phyloP scores from a whole-genome alignment of 1,284 basidiomycete species.

The Malassezia brasiliensis region DNA sequence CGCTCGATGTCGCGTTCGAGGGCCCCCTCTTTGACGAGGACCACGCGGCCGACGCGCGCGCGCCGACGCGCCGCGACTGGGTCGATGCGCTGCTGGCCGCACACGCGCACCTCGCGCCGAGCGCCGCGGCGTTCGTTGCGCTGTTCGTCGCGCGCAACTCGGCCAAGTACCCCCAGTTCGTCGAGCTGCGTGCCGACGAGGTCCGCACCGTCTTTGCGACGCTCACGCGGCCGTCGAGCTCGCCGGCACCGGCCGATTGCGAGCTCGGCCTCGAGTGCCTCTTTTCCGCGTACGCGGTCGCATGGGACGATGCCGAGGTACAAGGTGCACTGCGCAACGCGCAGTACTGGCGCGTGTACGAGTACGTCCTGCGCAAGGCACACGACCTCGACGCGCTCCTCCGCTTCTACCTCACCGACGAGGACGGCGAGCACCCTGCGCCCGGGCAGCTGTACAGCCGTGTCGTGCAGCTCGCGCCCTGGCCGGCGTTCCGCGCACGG shows the following conservation, averaged over 20 bases:
- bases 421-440: constrained; percentile 53
- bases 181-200: constrained; percentile 60
- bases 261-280: constrained; percentile 90
- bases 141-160: constrained; percentile 95
- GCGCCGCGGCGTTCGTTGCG: constrained; percentile 63
- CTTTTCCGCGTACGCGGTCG: constrained; percentile 80
- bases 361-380: constrained; percentile 67
- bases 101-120: background rate
- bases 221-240: constrained; percentile 64
- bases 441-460: constrained; percentile 56
- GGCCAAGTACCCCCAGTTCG: constrained; percentile 88
- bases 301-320: constrained; percentile 60
- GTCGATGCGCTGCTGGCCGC: constrained; percentile 79
- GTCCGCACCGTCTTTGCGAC: constrained; percentile 68
- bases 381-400: constrained; percentile 66
- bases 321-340: constrained; percentile 66
- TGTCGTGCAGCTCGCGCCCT: constrained; percentile 57
- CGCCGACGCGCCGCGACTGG: constrained; percentile 66
- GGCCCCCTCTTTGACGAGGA: constrained; percentile 76
- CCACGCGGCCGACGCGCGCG: constrained; percentile 9
- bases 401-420: constrained; percentile 66
- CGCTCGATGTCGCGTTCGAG: constrained; percentile 88
- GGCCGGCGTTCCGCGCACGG: constrained; percentile 48
- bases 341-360: constrained; percentile 80
- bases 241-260: constrained; percentile 63